Percentiles rank a stretch among this genome's conserved stretches.
These are phyloP conservation scores for Russula abietina DNA, from an alignment of 768 basidiomycete species.

Conservation along the genomic window DNA sequence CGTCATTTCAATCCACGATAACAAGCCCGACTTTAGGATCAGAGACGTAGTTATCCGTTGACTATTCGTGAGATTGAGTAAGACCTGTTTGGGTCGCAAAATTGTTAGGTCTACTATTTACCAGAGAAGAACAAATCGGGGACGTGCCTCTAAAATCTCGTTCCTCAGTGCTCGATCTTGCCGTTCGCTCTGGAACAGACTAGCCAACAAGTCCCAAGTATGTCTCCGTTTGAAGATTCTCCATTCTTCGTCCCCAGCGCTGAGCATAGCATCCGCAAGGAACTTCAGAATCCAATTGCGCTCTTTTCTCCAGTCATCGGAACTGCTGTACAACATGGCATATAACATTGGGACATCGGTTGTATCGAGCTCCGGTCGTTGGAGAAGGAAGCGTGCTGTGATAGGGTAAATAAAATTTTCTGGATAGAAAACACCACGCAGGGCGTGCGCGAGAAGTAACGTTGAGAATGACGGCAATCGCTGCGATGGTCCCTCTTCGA, in stretches of 20 bases:
- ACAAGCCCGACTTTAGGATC: conserved; percentile 61
- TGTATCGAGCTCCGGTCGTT: conserved; percentile 75
- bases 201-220: conserved; percentile 84
- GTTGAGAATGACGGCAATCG: conserved; percentile 75
- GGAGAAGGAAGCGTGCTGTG: conserved; percentile 82
- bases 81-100: conserved; percentile 40
- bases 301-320: conserved; percentile 80
- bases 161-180: conserved; percentile 47
- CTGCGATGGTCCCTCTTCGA: conserved; percentile 35
- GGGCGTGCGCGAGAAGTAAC: conserved; percentile 75
- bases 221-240: conserved; percentile 69
- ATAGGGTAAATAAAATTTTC: conserved; percentile 84
- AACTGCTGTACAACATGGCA: conserved; percentile 73
- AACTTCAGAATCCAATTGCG: conserved; percentile 85
- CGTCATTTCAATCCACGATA: conserved; percentile 83
- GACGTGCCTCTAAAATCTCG: conserved; percentile 61
- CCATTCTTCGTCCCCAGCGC: conserved; percentile 63
- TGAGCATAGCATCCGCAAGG: conserved; percentile 72
- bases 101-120: conserved; percentile 1
- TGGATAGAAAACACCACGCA: conserved; percentile 80
- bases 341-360: conserved; percentile 90
- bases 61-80: conserved; percentile 70
- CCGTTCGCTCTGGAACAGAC: conserved; percentile 64
- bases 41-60: conserved; percentile 63
- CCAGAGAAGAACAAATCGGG: neutral